A percentile compares a stretch with the other conserved stretches of the same genome.
These are phyloP conservation scores for Diplosphaera chodatii DNA, from an alignment of 139 green algal genomes.

Conservation along the genomic window DNA sequence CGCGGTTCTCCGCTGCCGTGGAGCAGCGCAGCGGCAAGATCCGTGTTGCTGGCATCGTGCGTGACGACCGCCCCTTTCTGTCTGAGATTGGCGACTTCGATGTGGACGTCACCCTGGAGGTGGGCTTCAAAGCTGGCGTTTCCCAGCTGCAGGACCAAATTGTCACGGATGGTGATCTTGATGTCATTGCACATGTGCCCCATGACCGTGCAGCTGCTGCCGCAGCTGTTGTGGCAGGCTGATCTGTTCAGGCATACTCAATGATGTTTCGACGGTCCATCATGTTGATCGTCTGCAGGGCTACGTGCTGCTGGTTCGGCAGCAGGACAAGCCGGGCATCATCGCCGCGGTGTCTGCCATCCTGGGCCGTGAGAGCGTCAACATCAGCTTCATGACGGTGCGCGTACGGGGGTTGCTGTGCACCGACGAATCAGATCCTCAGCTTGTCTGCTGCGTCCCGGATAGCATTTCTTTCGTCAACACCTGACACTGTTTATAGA, in stretches of 20 bases:
- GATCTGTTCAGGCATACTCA: too few species aligned
- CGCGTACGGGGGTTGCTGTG: too few species aligned
- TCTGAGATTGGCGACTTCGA: constrained; percentile 81
- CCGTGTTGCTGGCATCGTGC: constrained; percentile 66
- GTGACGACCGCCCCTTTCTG: constrained; percentile 67
- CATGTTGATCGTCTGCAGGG: constrained; percentile 41
- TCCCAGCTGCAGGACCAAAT: background rate
- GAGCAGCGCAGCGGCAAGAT: constrained; percentile 46
- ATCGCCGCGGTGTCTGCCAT: constrained; percentile 71
- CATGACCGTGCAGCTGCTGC: too few species aligned
- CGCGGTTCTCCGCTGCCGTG: constrained; percentile 64
- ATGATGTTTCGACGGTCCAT: too few species aligned
- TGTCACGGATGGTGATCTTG: background rate
- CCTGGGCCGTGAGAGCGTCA: constrained; percentile 69
- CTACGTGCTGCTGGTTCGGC: constrained; percentile 65
- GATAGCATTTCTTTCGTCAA: too few species aligned
- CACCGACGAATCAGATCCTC: too few species aligned
- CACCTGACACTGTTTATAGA: too few species aligned
- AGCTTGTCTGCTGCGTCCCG: too few species aligned
- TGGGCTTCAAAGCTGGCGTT: background rate
- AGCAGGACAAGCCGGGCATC: constrained; percentile 90
- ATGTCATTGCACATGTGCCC: too few species aligned
- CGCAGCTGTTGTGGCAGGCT: too few species aligned
- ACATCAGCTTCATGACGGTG: constrained; percentile 96
- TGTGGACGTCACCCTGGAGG: constrained; percentile 67